Percentiles rank a stretch among this genome's conserved stretches.
Conservation (phyloP, 371 early-diverging fungal genomes). For the Mortierella sp. region DNA sequence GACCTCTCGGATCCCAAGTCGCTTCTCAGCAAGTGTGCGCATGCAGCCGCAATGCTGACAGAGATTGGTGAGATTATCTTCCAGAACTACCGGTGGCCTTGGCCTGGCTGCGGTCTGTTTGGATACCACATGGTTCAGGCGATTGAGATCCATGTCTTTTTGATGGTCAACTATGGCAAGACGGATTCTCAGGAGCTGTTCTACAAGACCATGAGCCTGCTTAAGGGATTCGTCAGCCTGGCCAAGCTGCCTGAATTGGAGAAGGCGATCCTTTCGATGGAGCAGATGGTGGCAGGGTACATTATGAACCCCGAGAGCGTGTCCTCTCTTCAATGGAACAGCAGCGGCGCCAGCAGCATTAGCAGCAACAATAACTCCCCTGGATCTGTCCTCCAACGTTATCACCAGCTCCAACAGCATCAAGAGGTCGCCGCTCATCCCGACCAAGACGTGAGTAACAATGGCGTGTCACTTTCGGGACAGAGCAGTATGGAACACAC, state of each 20-base stretch:
- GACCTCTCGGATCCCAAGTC: conserved; percentile 22
- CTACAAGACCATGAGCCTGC: conserved; percentile 23
- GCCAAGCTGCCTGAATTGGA: conserved; percentile 16
- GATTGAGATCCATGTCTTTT: conserved; percentile 33
- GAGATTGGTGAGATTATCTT: conserved; percentile 39
- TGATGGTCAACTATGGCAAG: conserved; percentile 25
- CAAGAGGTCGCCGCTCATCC: neutral
- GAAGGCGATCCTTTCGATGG: conserved; percentile 10
- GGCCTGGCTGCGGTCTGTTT: conserved; percentile 48
- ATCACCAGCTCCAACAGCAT: neutral
- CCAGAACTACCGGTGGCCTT: conserved; percentile 50
- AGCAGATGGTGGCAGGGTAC: conserved; percentile 21
- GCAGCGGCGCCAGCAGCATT: neutral
- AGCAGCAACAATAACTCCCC: conserved; percentile 2
- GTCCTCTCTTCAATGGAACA: neutral
- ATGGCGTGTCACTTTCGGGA: neutral
- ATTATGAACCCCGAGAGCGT: neutral
- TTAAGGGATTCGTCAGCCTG: conserved; percentile 27
- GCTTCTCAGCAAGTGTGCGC: conserved; percentile 28
- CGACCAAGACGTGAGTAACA: neutral
- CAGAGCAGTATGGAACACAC: neutral
- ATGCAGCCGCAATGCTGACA: conserved; percentile 32
- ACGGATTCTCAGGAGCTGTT: conserved; percentile 19
- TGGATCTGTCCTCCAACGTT: neutral
- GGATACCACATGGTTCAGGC: conserved; percentile 54